Conservation (phyloP, 768 basidiomycete genomes). For the Pisolithus tinctorius region DNA sequence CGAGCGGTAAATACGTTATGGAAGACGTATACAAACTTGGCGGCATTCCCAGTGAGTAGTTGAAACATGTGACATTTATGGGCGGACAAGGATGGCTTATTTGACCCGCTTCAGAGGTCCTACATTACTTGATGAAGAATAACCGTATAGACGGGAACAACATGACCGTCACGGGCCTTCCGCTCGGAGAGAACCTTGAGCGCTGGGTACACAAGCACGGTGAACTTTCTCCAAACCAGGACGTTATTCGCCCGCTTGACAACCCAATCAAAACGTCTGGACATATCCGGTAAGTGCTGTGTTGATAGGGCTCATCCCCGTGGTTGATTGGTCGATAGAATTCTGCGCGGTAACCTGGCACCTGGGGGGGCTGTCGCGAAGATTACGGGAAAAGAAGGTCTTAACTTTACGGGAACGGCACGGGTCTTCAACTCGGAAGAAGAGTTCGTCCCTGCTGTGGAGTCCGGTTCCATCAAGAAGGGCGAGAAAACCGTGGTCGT, state of each 20-base stretch:
- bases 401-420: conserved; percentile 85
- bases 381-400: conserved; percentile 93
- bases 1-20: conserved; percentile 98
- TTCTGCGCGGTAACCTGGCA: conserved; percentile 86
- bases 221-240: conserved; percentile 64
- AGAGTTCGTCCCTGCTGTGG: conserved; percentile 82
- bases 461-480: conserved; percentile 80
- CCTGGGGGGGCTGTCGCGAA: conserved; percentile 96
- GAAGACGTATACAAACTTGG: conserved; percentile 95
- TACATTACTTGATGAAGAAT: conserved; percentile 80
- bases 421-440: conserved; percentile 89
- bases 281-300: conserved; percentile 65
- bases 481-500: conserved; percentile 97
- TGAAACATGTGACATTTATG: not conserved
- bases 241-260: conserved; percentile 81
- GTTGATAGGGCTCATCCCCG: conserved; percentile 1
- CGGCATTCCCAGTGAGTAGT: conserved; percentile 81
- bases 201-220: conserved; percentile 79
- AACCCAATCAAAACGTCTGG: conserved; percentile 87
- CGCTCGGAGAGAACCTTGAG: conserved; percentile 89
- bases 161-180: conserved; percentile 85
- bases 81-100: not conserved
- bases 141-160: conserved; percentile 86
- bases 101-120: conserved; percentile 50
- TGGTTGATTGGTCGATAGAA: conserved; percentile 36